Evolutionary conservation across 1,284 basidiomycete species (phyloP).

Genomic region (Heterobasidion parviporum): DNA sequence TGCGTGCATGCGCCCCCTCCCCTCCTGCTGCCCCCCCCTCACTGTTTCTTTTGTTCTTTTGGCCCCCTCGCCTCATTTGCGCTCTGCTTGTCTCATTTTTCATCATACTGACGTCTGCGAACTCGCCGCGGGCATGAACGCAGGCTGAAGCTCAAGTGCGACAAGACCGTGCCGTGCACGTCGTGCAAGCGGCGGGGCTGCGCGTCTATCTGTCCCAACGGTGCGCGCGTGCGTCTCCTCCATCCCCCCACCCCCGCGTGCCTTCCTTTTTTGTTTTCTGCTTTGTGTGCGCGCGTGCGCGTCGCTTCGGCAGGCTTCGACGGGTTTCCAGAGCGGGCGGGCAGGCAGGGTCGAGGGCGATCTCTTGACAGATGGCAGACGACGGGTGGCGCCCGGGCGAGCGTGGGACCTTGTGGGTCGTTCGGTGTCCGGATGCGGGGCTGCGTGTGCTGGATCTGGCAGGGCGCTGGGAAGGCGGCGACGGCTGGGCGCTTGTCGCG

Average conservation of each 20-base stretch:
- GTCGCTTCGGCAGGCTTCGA: neutral
- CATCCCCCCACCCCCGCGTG: too few species aligned
- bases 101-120: neutral
- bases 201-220: slow-evolving; percentile 69
- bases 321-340: neutral
- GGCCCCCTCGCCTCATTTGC: neutral
- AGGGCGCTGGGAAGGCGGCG: too few species aligned
- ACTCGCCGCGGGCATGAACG: neutral
- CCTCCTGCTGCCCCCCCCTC: neutral
- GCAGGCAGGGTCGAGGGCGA: too few species aligned
- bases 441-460: too few species aligned
- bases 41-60: neutral
- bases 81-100: neutral
- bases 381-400: too few species aligned
- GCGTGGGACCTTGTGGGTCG: too few species aligned
- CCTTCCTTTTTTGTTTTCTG: neutral
- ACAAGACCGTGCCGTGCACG: slow-evolving; percentile 67
- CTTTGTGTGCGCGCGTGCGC: neutral
- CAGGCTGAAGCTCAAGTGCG: slow-evolving; percentile 45
- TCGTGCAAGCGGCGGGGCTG: slow-evolving; percentile 70
- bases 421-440: too few species aligned
- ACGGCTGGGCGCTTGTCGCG: too few species aligned
- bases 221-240: slow-evolving; percentile 23
- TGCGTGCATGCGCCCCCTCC: neutral
- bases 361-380: too few species aligned